Evolutionary conservation across 768 basidiomycete genomes (phyloP), one percentile per base, ranked within the genome.

Genomic region (Amylocystis lapponica): DNA sequence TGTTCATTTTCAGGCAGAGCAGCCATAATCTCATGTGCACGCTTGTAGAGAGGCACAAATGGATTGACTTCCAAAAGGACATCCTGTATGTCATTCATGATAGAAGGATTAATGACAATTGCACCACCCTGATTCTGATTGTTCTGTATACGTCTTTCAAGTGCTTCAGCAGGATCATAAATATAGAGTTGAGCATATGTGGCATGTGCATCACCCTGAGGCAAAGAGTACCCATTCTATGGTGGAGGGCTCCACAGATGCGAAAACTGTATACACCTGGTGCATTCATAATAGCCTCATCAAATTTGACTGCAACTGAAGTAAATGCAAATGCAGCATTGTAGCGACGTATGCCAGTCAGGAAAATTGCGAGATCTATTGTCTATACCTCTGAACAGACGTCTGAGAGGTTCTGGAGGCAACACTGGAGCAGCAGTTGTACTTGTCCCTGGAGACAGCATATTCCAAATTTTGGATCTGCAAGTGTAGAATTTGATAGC

Each of bases 321-420:
- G 64, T 68, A 41, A 72, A 70, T 0, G 69, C 54, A 35, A 74
- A 53, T 1, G 72, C 63, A 27, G 53, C 49, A 40, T 75, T 75
- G 32, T 73, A 73, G 21, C 66, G 62, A 10, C 62, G 50, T 7
- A 72, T 69, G 5, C 70, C n/a, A 51, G 4, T 51, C 43, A 1
- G 59, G 61, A 22, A 71, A 70, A 5, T 52, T 41, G 20, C 45
- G 46, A 9, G 58, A 39, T 27, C 51, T 34, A 33, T 11, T 17
- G 39, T 50, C 46, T 19, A 49, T 16, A 12, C 40, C 40, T 11
- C 22, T 48, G 4, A 64, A 47, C 0, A 68, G 54, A 3, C 35
- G 3, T 1, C 31, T 45, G 3, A 71, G 50, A 0, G 14, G 11
- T 0, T 41, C 37, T 13, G 57, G 55, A 5, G 68, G 65, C 1